Conservation (phyloP, 2,329 filamentous ascomycete species). For the Thermomyces lanuginosus region DNA sequence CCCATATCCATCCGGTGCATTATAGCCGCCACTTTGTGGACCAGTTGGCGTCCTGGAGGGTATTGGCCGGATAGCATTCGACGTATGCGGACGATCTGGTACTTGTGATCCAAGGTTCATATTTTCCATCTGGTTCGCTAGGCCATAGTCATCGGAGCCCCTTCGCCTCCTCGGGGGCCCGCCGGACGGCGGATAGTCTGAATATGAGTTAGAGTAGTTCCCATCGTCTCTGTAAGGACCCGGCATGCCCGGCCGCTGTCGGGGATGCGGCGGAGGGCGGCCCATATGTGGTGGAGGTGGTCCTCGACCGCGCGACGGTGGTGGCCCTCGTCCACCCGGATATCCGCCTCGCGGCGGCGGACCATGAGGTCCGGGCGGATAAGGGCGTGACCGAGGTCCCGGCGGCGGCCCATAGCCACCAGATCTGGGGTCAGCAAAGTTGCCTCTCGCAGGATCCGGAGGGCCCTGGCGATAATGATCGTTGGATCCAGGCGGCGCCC, state of each 20-base stretch:
- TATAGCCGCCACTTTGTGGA: constrained; percentile 2
- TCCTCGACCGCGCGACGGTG: constrained; percentile 4
- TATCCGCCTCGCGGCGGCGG: constrained; percentile 5
- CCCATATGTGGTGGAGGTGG: constrained; percentile 7
- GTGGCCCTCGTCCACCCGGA: constrained; percentile 4
- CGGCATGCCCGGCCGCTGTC: constrained; percentile 19
- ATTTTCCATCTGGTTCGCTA: constrained; percentile 25
- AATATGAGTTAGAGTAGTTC: constrained; percentile 17
- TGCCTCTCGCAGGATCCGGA: constrained; percentile 13
- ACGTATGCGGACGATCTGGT: constrained; percentile 22
- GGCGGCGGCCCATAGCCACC: constrained; percentile 2
- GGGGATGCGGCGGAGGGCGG: constrained; percentile 16
- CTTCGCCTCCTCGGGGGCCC: constrained; percentile 20
- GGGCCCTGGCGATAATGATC: constrained; percentile 10
- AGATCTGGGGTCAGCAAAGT: constrained; percentile 3
- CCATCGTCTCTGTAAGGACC: constrained; percentile 10
- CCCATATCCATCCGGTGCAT: constrained; percentile 6
- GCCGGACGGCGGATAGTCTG: constrained; percentile 36
- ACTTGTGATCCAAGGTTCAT: constrained; percentile 19
- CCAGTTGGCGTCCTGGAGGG: neutral
- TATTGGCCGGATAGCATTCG: constrained; percentile 18
- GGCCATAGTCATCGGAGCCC: constrained; percentile 16
- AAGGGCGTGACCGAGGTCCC: constrained; percentile 3
- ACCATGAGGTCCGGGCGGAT: no score
- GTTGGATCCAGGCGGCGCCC: constrained; percentile 11